Evolutionary conservation across 768 basidiomycete species (phyloP).

Genomic region (Lepiota venenata): DNA sequence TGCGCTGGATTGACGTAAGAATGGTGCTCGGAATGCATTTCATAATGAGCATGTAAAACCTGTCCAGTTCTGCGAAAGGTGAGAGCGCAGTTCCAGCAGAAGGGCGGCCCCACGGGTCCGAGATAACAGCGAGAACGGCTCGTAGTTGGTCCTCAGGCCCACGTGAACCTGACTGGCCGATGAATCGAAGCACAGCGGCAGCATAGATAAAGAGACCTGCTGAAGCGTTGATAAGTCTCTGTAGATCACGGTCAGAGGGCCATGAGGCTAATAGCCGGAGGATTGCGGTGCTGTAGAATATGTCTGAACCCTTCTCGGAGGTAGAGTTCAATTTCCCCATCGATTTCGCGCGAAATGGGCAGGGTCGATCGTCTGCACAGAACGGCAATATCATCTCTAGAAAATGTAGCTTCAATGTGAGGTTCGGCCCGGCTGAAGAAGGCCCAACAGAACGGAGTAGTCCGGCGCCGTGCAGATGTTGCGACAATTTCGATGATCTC

Average conservation of each 20-base stretch:
- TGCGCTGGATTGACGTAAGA: too few relatives aligned
- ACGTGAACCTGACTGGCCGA: conserved; percentile 15
- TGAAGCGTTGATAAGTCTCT: conserved; percentile 15
- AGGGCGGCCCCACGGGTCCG: too few relatives aligned
- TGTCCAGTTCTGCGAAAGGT: conserved; percentile 14
- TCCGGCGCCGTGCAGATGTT: too few relatives aligned
- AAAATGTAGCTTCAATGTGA: too few relatives aligned
- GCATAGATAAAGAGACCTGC: conserved; percentile 25
- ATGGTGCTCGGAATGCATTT: too few relatives aligned
- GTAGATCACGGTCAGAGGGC: conserved; percentile 6
- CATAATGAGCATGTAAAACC: conserved; percentile 13
- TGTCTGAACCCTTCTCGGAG: not conserved
- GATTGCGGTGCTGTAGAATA: not conserved
- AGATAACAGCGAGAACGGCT: not conserved
- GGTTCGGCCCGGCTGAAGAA: too few relatives aligned
- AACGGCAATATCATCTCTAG: too few relatives aligned
- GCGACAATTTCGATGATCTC: too few relatives aligned
- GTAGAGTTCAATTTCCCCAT: not conserved
- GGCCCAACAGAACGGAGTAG: too few relatives aligned
- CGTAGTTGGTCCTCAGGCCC: not conserved
- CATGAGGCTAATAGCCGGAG: not conserved
- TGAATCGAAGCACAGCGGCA: conserved; percentile 23
- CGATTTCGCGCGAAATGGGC: too few relatives aligned
- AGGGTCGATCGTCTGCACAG: too few relatives aligned
- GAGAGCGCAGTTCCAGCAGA: not conserved